A percentile compares a stretch with the other conserved stretches of the same genome.
phyloP scores from a whole-genome alignment of 495 filamentous ascomycete species.

The Hypoxylon trugodes region DNA sequence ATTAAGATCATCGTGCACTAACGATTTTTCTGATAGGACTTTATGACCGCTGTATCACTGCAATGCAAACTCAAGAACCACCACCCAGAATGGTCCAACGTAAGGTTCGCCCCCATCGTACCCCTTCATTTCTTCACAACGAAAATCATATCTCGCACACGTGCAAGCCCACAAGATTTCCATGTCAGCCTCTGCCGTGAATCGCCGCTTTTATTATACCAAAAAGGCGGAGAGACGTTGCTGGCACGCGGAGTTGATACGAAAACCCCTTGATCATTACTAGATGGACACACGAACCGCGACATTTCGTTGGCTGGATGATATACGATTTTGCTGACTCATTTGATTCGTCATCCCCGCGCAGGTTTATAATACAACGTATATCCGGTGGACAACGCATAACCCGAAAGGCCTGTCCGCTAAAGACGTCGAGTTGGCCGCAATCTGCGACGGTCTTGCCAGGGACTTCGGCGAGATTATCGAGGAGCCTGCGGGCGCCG shows the following conservation, averaged over 20 bases:
- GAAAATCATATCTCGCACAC: slow-evolving; percentile 18
- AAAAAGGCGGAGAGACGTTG: slow-evolving; percentile 4
- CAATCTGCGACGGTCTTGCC: slow-evolving; percentile 70
- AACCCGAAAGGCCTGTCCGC: slow-evolving; percentile 71
- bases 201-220: not conserved
- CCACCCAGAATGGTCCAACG: slow-evolving; percentile 73
- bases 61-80: slow-evolving; percentile 65
- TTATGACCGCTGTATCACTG: slow-evolving; percentile 66
- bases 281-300: slow-evolving; percentile 6
- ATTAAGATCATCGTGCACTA: slow-evolving; percentile 21
- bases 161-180: slow-evolving; percentile 2
- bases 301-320: slow-evolving; percentile 11
- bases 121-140: slow-evolving; percentile 10
- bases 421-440: slow-evolving; percentile 72
- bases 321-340: slow-evolving; percentile 28
- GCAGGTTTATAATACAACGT: slow-evolving; percentile 67
- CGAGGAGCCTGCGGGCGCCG: slow-evolving; percentile 27
- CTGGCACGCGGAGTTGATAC: not conserved
- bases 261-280: not conserved
- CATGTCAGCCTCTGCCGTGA: slow-evolving; percentile 12
- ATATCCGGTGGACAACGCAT: slow-evolving; percentile 80
- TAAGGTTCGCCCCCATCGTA: slow-evolving; percentile 41
- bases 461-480: slow-evolving; percentile 58
- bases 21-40: slow-evolving; percentile 53
- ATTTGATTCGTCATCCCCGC: not conserved